A percentile compares a stretch with the other conserved stretches of the same genome.
Evolutionary conservation across 164 flowering plant genomes (phyloP).

Genomic region (Santalum album): DNA sequence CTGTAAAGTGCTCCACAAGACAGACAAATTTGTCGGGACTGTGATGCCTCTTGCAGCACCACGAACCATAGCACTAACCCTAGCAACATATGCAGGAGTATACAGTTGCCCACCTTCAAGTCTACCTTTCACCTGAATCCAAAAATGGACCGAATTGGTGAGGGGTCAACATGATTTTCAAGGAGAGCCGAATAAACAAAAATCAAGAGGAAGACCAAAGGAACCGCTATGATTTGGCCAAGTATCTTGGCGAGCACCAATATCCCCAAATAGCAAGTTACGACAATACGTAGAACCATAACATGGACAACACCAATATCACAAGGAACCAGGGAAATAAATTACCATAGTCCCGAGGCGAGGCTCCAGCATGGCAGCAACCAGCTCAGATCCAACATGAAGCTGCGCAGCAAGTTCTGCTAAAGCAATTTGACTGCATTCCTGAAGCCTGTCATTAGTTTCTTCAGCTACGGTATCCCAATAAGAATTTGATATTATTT

Average conservation of each 20-base stretch:
- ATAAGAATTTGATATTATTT: conserved; percentile 70
- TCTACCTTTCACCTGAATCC: conserved; percentile 79
- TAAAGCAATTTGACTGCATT: conserved; percentile 85
- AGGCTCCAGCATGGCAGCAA: conserved; percentile 57
- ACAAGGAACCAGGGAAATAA: not conserved
- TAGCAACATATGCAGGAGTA: conserved; percentile 87
- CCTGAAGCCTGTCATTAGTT: conserved; percentile 86
- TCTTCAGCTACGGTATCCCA: conserved; percentile 92
- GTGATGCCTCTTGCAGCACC: conserved; percentile 87
- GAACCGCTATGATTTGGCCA: too few relatives aligned
- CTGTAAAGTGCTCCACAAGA: conserved; percentile 80
- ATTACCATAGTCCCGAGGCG: conserved; percentile 74
- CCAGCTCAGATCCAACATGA: conserved; percentile 73
- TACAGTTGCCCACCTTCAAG: conserved; percentile 96
- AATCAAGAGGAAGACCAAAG: too few relatives aligned
- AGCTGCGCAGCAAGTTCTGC: conserved; percentile 83
- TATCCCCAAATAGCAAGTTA: too few relatives aligned
- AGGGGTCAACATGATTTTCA: too few relatives aligned
- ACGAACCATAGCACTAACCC: conserved; percentile 91
- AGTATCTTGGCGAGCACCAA: too few relatives aligned
- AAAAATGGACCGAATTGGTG: not conserved
- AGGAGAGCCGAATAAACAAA: too few relatives aligned
- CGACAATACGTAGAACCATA: too few relatives aligned
- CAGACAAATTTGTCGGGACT: conserved; percentile 74
- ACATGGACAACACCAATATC: too few relatives aligned